A percentile compares a stretch with the other conserved stretches of the same genome.
phyloP scores from a whole-genome alignment of 1,284 basidiomycete species.

The Ceratobasidium theobromae region DNA sequence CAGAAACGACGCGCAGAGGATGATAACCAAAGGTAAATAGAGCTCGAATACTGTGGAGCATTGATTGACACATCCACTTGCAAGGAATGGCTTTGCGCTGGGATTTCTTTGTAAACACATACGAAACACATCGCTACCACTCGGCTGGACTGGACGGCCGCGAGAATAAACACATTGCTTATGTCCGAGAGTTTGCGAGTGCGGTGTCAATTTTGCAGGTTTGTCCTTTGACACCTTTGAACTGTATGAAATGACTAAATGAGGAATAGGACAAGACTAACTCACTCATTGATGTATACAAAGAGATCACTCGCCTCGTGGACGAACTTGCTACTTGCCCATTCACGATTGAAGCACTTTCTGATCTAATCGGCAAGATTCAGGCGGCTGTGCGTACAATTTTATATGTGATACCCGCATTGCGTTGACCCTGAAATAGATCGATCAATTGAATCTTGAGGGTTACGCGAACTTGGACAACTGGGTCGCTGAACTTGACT shows the following conservation, averaged over 20 bases:
- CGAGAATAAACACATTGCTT: conserved; percentile 88
- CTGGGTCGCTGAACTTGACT: conserved; percentile 90
- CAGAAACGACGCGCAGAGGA: conserved; percentile 84
- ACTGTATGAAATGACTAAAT: not conserved
- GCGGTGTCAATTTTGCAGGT: conserved; percentile 86
- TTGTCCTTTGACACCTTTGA: conserved; percentile 32
- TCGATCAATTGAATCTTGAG: conserved; percentile 92
- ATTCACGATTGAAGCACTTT: conserved; percentile 81
- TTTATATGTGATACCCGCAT: not conserved
- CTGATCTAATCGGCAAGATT: conserved; percentile 73
- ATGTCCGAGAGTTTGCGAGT: conserved; percentile 93
- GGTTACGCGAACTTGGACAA: conserved; percentile 97
- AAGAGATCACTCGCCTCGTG: conserved; percentile 79
- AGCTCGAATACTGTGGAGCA: not conserved
- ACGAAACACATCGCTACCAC: conserved; percentile 76
- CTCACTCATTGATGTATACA: conserved; percentile 87
- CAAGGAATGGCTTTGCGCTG: conserved; percentile 89
- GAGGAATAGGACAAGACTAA: conserved; percentile 83
- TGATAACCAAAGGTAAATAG: conserved; percentile 74
- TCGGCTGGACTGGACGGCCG: conserved; percentile 63
- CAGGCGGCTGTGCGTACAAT: conserved; percentile 74
- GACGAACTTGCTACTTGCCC: conserved; percentile 87
- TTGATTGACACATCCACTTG: conserved; percentile 7
- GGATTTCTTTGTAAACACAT: conserved; percentile 95
- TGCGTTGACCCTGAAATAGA: conserved; percentile 48